A percentile compares a stretch with the other conserved stretches of the same genome.
phyloP scores from a whole-genome alignment of 2,329 filamentous ascomycete genomes.

The Gliomastix tumulicola region DNA sequence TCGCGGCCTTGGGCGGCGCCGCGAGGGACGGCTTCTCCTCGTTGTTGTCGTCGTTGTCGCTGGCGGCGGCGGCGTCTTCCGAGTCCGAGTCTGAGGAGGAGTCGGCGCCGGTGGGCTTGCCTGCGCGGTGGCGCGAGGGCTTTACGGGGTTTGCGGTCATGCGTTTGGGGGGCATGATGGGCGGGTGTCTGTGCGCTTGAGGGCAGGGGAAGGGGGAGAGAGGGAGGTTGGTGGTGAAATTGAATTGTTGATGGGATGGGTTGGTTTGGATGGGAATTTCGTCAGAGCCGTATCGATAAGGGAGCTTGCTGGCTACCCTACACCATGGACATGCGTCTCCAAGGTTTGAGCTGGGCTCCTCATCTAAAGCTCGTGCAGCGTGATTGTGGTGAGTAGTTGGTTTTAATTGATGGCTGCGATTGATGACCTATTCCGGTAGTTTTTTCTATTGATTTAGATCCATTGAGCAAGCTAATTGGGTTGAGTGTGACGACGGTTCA shows the following conservation, averaged over 20 bases:
- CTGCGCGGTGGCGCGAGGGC: slow-evolving; percentile 76
- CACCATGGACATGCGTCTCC: background rate
- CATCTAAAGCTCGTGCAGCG: background rate
- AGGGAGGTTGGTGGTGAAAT: too few species aligned
- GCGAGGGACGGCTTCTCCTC: slow-evolving; percentile 17
- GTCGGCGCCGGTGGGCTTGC: slow-evolving; percentile 60
- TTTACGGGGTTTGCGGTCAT: slow-evolving; percentile 89
- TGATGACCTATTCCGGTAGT: too few species aligned
- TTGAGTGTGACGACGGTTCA: too few species aligned
- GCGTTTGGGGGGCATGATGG: slow-evolving; percentile 62
- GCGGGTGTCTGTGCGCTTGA: too few species aligned
- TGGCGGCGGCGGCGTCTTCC: slow-evolving; percentile 26
- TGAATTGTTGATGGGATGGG: too few species aligned
- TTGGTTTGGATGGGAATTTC: too few species aligned
- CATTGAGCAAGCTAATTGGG: too few species aligned
- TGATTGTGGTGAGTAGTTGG: too few species aligned
- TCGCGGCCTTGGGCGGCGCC: slow-evolving; percentile 47
- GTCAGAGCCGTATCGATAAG: background rate
- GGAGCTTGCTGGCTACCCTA: background rate
- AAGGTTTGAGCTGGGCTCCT: background rate
- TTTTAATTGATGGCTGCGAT: too few species aligned
- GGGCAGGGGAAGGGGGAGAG: too few species aligned
- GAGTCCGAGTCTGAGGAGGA: slow-evolving; percentile 45
- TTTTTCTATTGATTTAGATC: too few species aligned
- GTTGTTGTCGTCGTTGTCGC: slow-evolving; percentile 31